Base-by-base conservation (phyloP, 108 stramenopile genomes). In the Conticribra guillardii region DNA sequence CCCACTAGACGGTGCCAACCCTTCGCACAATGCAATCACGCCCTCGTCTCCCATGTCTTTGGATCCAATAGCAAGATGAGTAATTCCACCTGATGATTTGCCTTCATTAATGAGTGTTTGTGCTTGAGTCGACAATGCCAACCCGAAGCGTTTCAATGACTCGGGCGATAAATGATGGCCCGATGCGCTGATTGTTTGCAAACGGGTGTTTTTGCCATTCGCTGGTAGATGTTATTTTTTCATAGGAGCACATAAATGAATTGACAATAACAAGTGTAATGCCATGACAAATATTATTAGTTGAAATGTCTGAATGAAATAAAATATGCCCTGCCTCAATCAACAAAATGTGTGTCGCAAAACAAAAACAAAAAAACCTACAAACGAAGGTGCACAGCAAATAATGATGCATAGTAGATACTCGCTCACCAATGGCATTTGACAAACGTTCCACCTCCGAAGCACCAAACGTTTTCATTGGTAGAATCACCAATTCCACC, bases 21-120 rank as follows among this genome's bases (percentile, higher is more conserved):
- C 80, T 27, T 84, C 70, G 66, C 80, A 80, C 18, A 91, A 61
- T 9, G 88, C 88, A 32, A 69, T 64, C n/a, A 83, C 69, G 21
- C 88, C 90, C 15, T 74, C 82, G 51, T 91, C 87, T n/a, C 83
- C 82, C 88, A 89, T 87, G 22, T 76, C 51, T 16, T 67, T 67
- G n/a, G 85, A 85, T 17, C 90, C 90, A 60, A 91, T 83, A 16
- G 88, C 82, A 51, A 91, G 44, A 28, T 62, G 46, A 54, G 28
- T 37, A 1, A 88, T 69, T 26, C 80, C 80, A 54, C 61, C 26
- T 14, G 49, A 54, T 41, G 29, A 5, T 24, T 41, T 24, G 19
- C 27, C 37, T 33, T 41, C 32, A 34, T 31, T 41, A 1, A 2
- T 50, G 37, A 19, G 14, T 49, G 8, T 71, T 27, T 49, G 53